These are phyloP conservation scores for Yamadazyma spencermartinsiae DNA, from an alignment of 1,139 yeast species.

Conservation along the genomic window DNA sequence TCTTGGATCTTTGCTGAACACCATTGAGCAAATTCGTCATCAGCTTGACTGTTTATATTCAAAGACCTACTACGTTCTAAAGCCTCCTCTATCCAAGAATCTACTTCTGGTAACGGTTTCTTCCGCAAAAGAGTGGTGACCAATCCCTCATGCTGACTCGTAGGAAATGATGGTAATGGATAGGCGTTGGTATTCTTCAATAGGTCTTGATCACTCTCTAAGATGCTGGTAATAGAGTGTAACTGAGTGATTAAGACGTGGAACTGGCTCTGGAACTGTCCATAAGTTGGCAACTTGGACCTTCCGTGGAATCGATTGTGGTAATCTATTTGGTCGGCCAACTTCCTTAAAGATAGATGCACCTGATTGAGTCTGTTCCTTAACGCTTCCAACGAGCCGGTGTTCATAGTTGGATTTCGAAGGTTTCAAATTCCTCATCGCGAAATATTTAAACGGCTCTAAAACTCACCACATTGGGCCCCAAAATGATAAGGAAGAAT, in stretches of 20 bases:
- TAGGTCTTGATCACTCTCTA: conserved; percentile 60
- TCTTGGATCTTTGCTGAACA: conserved; percentile 55
- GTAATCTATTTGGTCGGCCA: conserved; percentile 44
- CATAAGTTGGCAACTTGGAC: conserved; percentile 41
- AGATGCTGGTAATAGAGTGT: conserved; percentile 66
- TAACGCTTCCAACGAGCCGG: conserved; percentile 44
- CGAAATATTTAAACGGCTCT: conserved; percentile 1
- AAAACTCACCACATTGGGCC: no score
- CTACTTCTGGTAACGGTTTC: conserved; percentile 87
- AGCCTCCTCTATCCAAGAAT: conserved; percentile 76
- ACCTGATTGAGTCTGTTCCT: conserved; percentile 47
- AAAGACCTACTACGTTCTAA: conserved; percentile 27
- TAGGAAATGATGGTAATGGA: conserved; percentile 82
- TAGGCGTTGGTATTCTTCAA: conserved; percentile 71
- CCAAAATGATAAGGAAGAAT: conserved; percentile 41
- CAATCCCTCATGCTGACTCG: conserved; percentile 78
- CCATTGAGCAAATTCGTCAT: conserved; percentile 63
- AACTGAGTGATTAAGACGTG: conserved; percentile 82
- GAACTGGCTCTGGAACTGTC: conserved; percentile 69
- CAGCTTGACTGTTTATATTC: conserved; percentile 35
- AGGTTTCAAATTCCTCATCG: conserved; percentile 17
- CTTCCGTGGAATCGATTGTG: conserved; percentile 42
- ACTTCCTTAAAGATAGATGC: conserved; percentile 43
- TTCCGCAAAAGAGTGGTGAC: conserved; percentile 82
- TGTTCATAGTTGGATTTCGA: no score